Conservation (phyloP, 495 filamentous ascomycete genomes). For the Podospora anserina region DNA sequence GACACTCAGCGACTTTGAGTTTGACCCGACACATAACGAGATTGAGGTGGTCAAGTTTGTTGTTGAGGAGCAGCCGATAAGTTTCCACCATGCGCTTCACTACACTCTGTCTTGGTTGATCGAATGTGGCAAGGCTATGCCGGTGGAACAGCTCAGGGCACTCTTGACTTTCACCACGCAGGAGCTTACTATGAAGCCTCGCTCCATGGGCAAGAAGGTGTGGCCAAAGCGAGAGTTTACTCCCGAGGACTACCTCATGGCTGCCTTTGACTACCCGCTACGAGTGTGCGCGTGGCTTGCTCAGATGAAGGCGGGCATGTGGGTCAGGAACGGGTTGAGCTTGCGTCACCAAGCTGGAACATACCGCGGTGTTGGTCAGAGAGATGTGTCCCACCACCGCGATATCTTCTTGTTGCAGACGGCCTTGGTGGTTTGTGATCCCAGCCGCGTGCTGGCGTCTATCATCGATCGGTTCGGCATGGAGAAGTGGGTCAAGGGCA, state of each 20-base stretch:
- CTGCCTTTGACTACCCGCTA: conserved; percentile 88
- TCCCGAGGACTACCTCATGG: conserved; percentile 76
- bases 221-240: conserved; percentile 41
- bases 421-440: conserved; percentile 81
- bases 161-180: conserved; percentile 60
- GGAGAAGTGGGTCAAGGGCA: conserved; percentile 81
- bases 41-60: conserved; percentile 78
- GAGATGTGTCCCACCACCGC: conserved; percentile 88
- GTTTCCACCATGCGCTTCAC: conserved; percentile 96
- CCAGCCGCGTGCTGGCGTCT: conserved; percentile 78
- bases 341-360: conserved; percentile 91
- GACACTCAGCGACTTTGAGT: conserved; percentile 69
- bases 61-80: conserved; percentile 84
- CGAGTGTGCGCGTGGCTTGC: conserved; percentile 93
- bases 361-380: conserved; percentile 79
- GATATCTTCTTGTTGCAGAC: conserved; percentile 95
- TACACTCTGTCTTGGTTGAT: conserved; percentile 98
- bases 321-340: conserved; percentile 96
- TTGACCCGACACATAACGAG: conserved; percentile 59
- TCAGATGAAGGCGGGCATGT: conserved; percentile 97
- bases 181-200: conserved; percentile 58
- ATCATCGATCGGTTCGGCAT: conserved; percentile 90
- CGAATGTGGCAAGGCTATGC: conserved; percentile 79
- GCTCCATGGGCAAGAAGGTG: conserved; percentile 52
- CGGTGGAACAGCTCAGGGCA: conserved; percentile 57